Base-by-base conservation (phyloP, 2,329 filamentous ascomycete species). In the Plectosphaerella sp. region DNA sequence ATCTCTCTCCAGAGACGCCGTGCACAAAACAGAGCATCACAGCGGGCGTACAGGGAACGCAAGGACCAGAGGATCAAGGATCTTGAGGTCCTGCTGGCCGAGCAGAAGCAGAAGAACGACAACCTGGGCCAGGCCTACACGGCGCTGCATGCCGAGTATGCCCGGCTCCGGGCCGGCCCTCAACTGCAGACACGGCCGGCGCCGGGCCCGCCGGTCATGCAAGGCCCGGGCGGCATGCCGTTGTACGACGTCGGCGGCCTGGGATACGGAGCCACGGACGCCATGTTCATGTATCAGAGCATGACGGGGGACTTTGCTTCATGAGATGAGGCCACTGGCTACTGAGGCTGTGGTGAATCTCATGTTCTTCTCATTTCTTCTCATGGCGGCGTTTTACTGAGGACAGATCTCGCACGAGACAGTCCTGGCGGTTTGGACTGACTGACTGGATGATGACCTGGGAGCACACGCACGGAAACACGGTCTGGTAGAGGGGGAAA, bases 11-110 rank as follows among this genome's bases (percentile, higher is more conserved):
- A 66, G 64, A 60, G 64, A 22, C 63, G 65, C 8, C 59, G 64
- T 36, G 65, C 64, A 22, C 64, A 66, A 42, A 67, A 67, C 56
- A 56, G 65, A 49, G 63, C 64, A 48, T 67, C 64, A 10, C 65
- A 67, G 48, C 57, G 62, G 4, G 64, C 64, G 22, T 67, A 67
- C 53, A 60, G 64, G 25, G 62, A 66, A 53, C 62, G 65, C 52
- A 67, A 64, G 50, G 62, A 87, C 61, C 82, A 85, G 63, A 78
- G 84, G 55, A 84, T 85, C 60, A 78, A 79, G 55, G 83, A 86
- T 58, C 76, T 87, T 18, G 83, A 86, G 63, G 63, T 72, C 36
- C 75, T 82, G 59, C 75, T 86, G 33, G 67, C 66, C 46, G 75
- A 79, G 16, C 68, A 82, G 48, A 76, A 77, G 55, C 74, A 78